Percentiles rank a stretch among this genome's conserved stretches.
These are phyloP conservation scores for Monilinia laxa DNA, from an alignment of 2,329 filamentous ascomycete genomes.

Conservation along the genomic window DNA sequence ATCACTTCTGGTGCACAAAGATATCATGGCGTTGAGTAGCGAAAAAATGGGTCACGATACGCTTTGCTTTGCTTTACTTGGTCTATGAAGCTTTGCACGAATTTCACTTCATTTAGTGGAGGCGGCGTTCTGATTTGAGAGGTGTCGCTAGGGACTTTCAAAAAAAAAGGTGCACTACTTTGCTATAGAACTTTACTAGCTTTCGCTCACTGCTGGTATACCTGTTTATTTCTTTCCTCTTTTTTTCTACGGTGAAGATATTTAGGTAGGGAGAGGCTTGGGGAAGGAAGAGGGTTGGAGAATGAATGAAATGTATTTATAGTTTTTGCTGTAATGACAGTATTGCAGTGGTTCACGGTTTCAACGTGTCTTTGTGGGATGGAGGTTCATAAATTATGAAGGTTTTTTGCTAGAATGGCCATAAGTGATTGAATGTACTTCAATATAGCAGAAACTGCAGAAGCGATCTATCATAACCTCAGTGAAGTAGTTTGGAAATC, in stretches of 20 bases:
- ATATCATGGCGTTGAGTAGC: constrained; percentile 34
- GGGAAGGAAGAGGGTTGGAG: constrained; percentile 5
- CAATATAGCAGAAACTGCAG: neutral
- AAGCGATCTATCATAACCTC: neutral
- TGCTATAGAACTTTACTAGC: constrained; percentile 25
- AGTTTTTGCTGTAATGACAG: constrained; percentile 16
- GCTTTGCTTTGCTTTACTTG: constrained; percentile 23
- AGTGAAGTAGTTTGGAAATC: neutral
- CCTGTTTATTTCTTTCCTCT: constrained; percentile 23
- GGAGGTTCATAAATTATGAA: neutral
- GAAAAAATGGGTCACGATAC: constrained; percentile 26
- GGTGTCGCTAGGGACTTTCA: constrained; percentile 23
- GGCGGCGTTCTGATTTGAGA: constrained; percentile 30
- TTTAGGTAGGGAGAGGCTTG: constrained; percentile 13
- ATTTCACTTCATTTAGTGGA: constrained; percentile 24
- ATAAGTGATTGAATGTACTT: neutral
- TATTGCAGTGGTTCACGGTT: constrained; percentile 9
- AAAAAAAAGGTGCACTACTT: constrained; percentile 27
- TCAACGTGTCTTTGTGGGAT: neutral
- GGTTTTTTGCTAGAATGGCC: neutral
- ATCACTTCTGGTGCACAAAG: constrained; percentile 31
- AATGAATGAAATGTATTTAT: constrained; percentile 20
- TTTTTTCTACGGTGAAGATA: constrained; percentile 16
- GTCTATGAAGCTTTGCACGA: constrained; percentile 27
- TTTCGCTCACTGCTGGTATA: constrained; percentile 24